phyloP scores from a whole-genome alignment of 768 basidiomycete genomes.

The Coprinellus aureogranulatus region DNA sequence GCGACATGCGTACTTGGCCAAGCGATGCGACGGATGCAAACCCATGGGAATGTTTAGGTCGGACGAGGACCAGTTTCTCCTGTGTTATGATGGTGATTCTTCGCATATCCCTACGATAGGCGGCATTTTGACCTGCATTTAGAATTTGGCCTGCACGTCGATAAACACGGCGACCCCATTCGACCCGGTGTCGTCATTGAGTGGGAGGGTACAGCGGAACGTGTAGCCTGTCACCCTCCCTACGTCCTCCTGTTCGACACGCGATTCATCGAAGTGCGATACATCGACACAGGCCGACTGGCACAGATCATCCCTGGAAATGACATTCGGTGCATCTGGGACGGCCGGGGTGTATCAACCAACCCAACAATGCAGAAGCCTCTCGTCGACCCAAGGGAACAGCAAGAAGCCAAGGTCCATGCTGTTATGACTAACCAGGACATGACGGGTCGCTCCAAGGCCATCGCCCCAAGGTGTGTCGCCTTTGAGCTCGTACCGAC shows the following conservation, averaged over 20 bases:
- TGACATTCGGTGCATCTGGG: constrained; percentile 87
- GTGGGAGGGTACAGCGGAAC: constrained; percentile 92
- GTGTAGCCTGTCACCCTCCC: constrained; percentile 85
- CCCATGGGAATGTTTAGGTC: constrained; percentile 90
- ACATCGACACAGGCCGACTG: constrained; percentile 75
- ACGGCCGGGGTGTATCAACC: constrained; percentile 59
- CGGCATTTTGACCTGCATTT: not conserved
- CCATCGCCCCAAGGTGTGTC: constrained; percentile 61
- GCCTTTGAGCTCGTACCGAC: constrained; percentile 81
- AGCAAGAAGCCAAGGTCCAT: constrained; percentile 81
- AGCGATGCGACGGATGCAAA: constrained; percentile 75
- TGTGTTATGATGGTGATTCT: constrained; percentile 79
- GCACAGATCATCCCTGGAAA: constrained; percentile 80
- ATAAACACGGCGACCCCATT: constrained; percentile 87
- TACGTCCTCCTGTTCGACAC: constrained; percentile 86
- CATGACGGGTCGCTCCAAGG: constrained; percentile 38
- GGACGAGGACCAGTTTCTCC: constrained; percentile 82
- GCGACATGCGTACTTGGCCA: constrained; percentile 66
- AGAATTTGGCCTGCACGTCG: constrained; percentile 93
- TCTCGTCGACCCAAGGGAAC: constrained; percentile 46
- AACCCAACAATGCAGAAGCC: constrained; percentile 39
- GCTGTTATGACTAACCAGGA: constrained; percentile 71
- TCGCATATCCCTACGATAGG: not conserved
- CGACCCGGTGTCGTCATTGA: constrained; percentile 72
- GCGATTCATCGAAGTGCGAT: constrained; percentile 88